Evolutionary conservation across 1,139 yeast species (phyloP), one percentile per base, ranked within the genome.

Genomic region (Meyerozyma guilliermondii): DNA sequence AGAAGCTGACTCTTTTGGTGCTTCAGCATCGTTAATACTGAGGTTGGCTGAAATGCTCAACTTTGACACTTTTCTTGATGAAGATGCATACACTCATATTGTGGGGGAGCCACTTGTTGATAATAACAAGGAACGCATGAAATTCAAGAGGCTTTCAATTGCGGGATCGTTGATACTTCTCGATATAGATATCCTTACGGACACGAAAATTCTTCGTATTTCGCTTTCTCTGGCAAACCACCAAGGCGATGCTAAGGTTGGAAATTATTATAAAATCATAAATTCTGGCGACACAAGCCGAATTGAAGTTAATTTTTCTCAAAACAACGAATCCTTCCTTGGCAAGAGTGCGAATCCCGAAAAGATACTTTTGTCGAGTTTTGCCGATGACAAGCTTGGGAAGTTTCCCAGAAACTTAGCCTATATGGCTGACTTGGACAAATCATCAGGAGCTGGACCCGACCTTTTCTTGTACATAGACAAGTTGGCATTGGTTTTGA

Each of bases 31-130:
- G 38, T 49, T 69, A 40, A 59, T 71, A 26, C 74, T 67, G 47
- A 62, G 63, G 41, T 58, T 72, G 40, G 73, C 76, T 3, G 73
- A 68, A 44, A 70, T 64, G 43, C 59, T 71, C 47, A 65, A 62
- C 44, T 54, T 72, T 7, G 77, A 72, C 46, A 72, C 77, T 2
- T 72, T 69, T 46, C 59, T 70, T 40, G 78, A 72, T 49, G 61
- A 61, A 16, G 63, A 66, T 46, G 68, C 66, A 3, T 63, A 62
- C 48, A 52, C 69, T 6, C 62, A 56, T 45, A 54, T 56, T 7
- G 42, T 41, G 9, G 40, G 50, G 9, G 41, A 42, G 11, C 35
- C 40, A 11, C 50, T 50, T 28, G 56, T 50, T 22, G 58, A 53
- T 37, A 51, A 58, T 3, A 39, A 45, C 18, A 56, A 59, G 20